Evolutionary conservation across 2,329 filamentous ascomycete genomes (phyloP), one percentile per base, ranked within the genome.

Genomic region (Hypomyces rosellus): DNA sequence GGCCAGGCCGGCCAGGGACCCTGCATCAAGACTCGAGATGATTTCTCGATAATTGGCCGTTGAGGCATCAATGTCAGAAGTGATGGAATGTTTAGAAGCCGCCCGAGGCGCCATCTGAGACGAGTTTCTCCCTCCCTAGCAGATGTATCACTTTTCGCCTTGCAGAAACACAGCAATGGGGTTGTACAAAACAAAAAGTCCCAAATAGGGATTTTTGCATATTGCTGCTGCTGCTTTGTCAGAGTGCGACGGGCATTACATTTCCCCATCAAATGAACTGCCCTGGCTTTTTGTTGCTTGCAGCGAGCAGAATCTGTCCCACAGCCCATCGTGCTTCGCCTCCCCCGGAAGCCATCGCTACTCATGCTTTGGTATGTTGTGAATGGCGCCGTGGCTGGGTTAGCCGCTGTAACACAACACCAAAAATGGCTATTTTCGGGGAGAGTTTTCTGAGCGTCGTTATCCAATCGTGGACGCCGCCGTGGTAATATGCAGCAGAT

Each of bases 241-340:
- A 30, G 25, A 30, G 25, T 30, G 25, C 25, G 25, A 30, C 25
- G 25, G 25, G 25, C 25, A 30, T 30, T 30, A 30, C 25, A 30
- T 30, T 30, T 30, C 25, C 25, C 34, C 33, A 51, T 47, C 45
- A 38, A 51, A 22, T 34, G 12, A 15, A 20, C 40, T 41, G 14
- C 15, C 18, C 13, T 16, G 18, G 14, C 9, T 18, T 25, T 20
- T 37, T 51, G 45, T 51, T 34, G 41, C 49, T 45, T 30, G 49
- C 45, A 44, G 49, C 16, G n/a, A 44, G 49, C 16, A 38, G 36
- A n/a, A 38, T 14, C 36, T n/a, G 36, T n/a, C 48, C 20, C 39
- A 41, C 49, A 45, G 41, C 43, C 43, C 22, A 44, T 40, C 45
- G 25, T 51, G 45, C 45, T 48, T 51, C 49, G 49, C 49, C 49